Base-by-base conservation (phyloP, 495 filamentous ascomycete genomes). In the Tuber aestivum region DNA sequence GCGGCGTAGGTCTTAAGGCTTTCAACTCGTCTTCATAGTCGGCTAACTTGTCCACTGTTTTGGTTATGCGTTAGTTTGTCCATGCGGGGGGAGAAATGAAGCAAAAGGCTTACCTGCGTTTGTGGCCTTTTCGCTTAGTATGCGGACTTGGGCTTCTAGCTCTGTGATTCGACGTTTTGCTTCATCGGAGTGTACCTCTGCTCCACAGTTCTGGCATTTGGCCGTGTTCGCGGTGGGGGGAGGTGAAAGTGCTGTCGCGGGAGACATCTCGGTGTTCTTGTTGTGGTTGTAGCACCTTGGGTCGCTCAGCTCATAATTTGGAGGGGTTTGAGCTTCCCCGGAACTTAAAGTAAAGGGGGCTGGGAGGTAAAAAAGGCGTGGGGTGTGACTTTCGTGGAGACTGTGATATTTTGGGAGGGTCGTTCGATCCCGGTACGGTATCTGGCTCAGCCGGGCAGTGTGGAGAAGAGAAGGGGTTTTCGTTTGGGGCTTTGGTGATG, bases 11-110 rank as follows among this genome's bases (percentile, higher is more conserved):
- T 78, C 45, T 38, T 88, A 83, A 79, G 90, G 90, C 94, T 87
- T 44, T 88, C 12, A 97, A 85, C 84, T 97, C 93, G 83, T 96
- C 93, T 88, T 99, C 95, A 88, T 97, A 97, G 86, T 97, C 93
- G 82, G 94, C 92, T 84, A 94, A 90, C 86, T 93, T 92, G 85
- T 94, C 74, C 76, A 56, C 76, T 78, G 44, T 41, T 50, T 69
- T 44, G 5, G 56, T 65, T 32, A 65, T 61, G 70, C 37, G 74
- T 38, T 38, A 65, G n/a, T 75, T 75, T 42, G 37, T n/a, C 32
- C 35, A 50, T 23, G 50, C 37, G 37, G 37, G 71, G 27, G 61
- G 12, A 23, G 48, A 45, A 18, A 21, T 27, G 35, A 40, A 20
- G 32, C 41, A 50, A 70, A 72, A 73, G 75, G 87, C 89, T 80